Evolutionary conservation across 306 rosid genomes (phyloP), one percentile per base, ranked within the genome.

Genomic region (Malus orientalis): DNA sequence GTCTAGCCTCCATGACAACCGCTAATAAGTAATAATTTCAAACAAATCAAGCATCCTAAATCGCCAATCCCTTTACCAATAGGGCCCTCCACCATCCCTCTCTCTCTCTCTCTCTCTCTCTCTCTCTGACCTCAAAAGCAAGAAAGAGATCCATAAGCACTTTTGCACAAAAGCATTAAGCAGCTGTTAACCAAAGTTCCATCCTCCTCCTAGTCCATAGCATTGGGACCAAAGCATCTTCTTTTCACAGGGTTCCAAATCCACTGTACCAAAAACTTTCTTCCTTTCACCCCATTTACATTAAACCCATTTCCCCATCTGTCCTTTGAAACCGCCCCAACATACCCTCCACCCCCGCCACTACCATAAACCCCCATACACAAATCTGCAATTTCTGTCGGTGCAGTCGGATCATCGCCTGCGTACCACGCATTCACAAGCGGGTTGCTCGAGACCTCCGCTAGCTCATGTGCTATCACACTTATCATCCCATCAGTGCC

Each of bases 221-320:
- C 90, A 77, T 87, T 87, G 40, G 90, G 90, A 32, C 90, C 90
- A 84, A 84, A 84, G 55, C 90, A 87, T 69, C 88, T 87, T 70
- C 61, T 80, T 80, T 51, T 76, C 36, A 84, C 70, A 54, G 88
- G 90, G 72, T 77, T 78, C 90, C 90, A 87, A 11, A 87, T 73
- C 90, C 90, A 84, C 30, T 87, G 90, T 32, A 87, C 84, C 61
- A 87, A 3, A 38, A 87, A 87, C 65, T 65, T 87, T 70, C 90
- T 87, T 15, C 88, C 83, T 54, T 72, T 82, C 51, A 79, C 85
- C 11, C 90, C 90, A 62, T 87, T 82, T 32, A 84, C 77, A 71
- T 84, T 87, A 27, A 73, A 87, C 51, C 85, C 88, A 74, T 67
- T 77, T 40, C 88, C 90, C 88, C 86, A 77, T 4, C 55, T 13